Conservation (phyloP, 2,329 filamentous ascomycete species). For the Hawksworthiomyces lignivorus region DNA sequence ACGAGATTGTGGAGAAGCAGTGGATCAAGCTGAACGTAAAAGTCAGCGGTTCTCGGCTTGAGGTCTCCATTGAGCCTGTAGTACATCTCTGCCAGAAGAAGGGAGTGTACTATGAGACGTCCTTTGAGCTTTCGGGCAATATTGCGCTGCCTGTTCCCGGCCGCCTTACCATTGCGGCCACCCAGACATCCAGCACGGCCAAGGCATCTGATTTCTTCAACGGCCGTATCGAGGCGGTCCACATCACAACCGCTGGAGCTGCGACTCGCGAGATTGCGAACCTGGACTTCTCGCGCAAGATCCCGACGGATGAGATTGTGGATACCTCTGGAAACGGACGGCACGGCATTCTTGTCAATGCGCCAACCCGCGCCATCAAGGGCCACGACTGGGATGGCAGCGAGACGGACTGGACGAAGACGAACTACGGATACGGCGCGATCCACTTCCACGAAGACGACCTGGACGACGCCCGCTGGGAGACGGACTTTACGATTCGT, state of each 20-base stretch:
- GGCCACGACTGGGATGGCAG: conserved; percentile 9
- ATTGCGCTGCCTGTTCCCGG: neutral
- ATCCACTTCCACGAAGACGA: conserved; percentile 14
- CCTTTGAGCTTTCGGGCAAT: no score
- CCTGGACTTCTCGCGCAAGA: conserved; percentile 4
- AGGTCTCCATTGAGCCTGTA: no score
- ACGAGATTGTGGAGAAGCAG: neutral
- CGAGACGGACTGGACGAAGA: conserved; percentile 8
- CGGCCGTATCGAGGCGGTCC: conserved; percentile 5
- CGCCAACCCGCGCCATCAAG: conserved; percentile 5
- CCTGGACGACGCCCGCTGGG: conserved; percentile 10
- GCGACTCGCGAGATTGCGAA: neutral
- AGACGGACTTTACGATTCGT: conserved; percentile 1
- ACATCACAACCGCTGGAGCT: neutral
- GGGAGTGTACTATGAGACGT: neutral
- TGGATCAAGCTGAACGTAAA: neutral
- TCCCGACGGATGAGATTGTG: conserved; percentile 2
- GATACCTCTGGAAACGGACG: conserved; percentile 1
- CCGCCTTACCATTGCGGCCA: neutral
- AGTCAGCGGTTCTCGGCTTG: no score
- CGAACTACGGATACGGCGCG: conserved; percentile 6
- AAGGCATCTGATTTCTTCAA: conserved; percentile 6
- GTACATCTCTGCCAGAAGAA: no score
- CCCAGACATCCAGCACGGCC: neutral
- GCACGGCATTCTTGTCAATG: conserved; percentile 1